A percentile compares a stretch with the other conserved stretches of the same genome.
phyloP scores from a whole-genome alignment of 192 early-diverging fungal genomes.

The Piromyces finnis region DNA sequence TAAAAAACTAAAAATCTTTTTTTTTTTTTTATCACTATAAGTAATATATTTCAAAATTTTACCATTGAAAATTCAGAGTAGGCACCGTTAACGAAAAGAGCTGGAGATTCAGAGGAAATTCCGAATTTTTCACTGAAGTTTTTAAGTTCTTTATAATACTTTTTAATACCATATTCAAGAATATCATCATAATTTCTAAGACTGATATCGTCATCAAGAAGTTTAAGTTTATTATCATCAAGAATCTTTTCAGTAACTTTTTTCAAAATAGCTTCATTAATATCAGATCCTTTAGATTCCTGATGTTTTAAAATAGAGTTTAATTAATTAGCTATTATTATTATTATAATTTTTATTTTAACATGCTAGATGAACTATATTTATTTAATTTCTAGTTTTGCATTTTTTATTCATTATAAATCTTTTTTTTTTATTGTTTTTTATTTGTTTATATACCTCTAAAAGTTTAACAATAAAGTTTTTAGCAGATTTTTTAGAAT shows the following conservation, averaged over 20 bases:
- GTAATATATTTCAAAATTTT: no score
- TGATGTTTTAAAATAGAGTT: no score
- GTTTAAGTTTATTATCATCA: not conserved
- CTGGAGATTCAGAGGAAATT: not conserved
- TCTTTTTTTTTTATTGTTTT: not conserved
- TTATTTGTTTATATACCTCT: not conserved
- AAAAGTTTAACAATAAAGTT: not conserved
- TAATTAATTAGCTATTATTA: not conserved
- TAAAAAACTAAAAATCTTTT: no score
- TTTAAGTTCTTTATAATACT: not conserved
- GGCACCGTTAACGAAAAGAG: not conserved
- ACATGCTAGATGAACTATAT: no score
- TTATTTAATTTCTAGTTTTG: no score
- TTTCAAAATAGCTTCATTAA: not conserved
- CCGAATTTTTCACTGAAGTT: not conserved
- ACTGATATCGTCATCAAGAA: not conserved
- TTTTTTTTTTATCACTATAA: no score
- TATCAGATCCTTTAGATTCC: not conserved
- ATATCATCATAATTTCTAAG: not conserved
- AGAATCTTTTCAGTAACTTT: not conserved
- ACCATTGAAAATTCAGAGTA: not conserved
- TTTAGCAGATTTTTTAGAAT: not conserved
- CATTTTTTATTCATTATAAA: no score
- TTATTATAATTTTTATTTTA: no score
- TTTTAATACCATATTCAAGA: not conserved